Evolutionary conservation across 2,329 filamentous ascomycete genomes (phyloP).

Genomic region (Fusarium metavorans): DNA sequence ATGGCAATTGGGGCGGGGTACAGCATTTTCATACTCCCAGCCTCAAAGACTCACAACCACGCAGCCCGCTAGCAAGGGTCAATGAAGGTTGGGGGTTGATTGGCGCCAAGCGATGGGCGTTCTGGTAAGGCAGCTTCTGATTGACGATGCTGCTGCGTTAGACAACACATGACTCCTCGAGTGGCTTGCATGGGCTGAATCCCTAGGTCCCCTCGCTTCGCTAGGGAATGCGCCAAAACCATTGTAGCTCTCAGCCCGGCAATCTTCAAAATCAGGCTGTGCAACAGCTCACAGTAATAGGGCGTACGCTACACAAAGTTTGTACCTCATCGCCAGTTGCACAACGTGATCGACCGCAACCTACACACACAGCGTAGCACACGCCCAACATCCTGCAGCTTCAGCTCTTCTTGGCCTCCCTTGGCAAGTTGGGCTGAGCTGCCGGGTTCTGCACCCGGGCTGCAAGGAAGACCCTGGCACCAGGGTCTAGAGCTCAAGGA

Average conservation of each 20-base stretch:
- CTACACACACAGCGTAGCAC: background rate
- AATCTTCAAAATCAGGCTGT: background rate
- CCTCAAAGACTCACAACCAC: background rate
- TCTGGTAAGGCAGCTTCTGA: background rate
- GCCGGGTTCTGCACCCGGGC: background rate
- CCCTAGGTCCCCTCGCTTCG: background rate
- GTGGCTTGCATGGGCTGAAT: background rate
- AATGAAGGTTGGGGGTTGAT: background rate
- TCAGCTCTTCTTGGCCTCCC: background rate
- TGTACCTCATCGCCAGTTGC: background rate
- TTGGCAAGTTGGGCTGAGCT: background rate
- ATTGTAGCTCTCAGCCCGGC: background rate
- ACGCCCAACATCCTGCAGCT: background rate
- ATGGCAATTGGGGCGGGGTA: conserved; percentile 11
- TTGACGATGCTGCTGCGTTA: background rate
- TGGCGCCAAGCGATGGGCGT: conserved; percentile 29
- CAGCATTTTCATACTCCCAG: conserved; percentile 1
- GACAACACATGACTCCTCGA: background rate
- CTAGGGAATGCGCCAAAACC: background rate
- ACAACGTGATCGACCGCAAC: background rate
- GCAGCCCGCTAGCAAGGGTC: conserved; percentile 15
- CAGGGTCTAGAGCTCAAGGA: background rate
- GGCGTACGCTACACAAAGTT: background rate
- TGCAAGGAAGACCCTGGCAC: background rate
- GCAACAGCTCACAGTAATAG: background rate